Conservation (phyloP, 176 grass and related monocot genomes). For the Chrysopogon serrulatus region DNA sequence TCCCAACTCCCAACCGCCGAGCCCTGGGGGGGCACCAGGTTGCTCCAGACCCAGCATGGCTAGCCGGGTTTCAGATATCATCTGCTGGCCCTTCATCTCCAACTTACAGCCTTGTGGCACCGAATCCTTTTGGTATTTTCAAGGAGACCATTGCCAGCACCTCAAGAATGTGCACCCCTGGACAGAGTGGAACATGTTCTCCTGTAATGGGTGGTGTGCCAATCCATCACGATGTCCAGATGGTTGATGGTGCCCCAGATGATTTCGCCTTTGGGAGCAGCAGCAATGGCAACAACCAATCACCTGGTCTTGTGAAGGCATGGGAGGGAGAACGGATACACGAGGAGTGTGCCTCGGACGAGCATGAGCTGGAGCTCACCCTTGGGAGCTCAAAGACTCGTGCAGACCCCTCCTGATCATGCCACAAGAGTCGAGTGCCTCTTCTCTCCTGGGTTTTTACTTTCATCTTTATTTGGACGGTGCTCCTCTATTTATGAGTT, state of each 20-base stretch:
- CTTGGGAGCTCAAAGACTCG: slow-evolving; percentile 73
- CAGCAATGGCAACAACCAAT: slow-evolving; percentile 40
- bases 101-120: slow-evolving; percentile 75
- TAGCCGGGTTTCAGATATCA: slow-evolving; percentile 82
- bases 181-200: slow-evolving; percentile 87
- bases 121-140: slow-evolving; percentile 71
- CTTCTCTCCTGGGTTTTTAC: slow-evolving; percentile 2
- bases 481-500: slow-evolving; percentile 14
- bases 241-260: slow-evolving; percentile 47
- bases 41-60: slow-evolving; percentile 73
- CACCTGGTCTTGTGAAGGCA: slow-evolving; percentile 58
- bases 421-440: not conserved
- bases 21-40: slow-evolving; percentile 55
- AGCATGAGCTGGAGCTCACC: slow-evolving; percentile 90
- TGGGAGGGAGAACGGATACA: slow-evolving; percentile 98
- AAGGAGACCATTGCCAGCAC: slow-evolving; percentile 41
- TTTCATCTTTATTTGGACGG: slow-evolving; percentile 25
- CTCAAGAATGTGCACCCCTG: slow-evolving; percentile 77
- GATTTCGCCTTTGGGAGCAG: slow-evolving; percentile 87
- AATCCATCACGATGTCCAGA: slow-evolving; percentile 48
- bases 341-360: slow-evolving; percentile 73
- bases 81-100: slow-evolving; percentile 77
- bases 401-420: slow-evolving; percentile 39
- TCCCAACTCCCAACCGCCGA: slow-evolving; percentile 66
- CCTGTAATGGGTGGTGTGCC: slow-evolving; percentile 39